A percentile compares a stretch with the other conserved stretches of the same genome.
phyloP scores from a whole-genome alignment of 768 basidiomycete genomes.

The Cystofilobasidium macerans region DNA sequence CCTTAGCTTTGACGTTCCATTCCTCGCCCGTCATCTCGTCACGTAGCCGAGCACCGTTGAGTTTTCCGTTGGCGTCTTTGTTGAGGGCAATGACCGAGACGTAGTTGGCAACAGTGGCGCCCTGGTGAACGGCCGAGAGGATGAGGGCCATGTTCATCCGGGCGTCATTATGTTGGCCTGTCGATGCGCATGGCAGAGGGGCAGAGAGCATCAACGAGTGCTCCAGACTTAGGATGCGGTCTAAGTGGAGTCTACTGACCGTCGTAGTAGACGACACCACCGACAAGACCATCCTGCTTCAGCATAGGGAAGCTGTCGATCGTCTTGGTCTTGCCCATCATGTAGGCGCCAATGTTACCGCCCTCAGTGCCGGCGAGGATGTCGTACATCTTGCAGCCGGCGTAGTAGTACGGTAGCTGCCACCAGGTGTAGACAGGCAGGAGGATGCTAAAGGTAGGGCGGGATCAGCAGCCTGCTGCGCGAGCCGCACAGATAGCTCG shows the following conservation, averaged over 20 bases:
- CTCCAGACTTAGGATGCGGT: no score
- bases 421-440: slow-evolving; percentile 94
- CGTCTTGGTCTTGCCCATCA: slow-evolving; percentile 85
- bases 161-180: slow-evolving; percentile 95
- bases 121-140: slow-evolving; percentile 86
- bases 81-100: slow-evolving; percentile 67
- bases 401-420: slow-evolving; percentile 94
- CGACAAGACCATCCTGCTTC: slow-evolving; percentile 79
- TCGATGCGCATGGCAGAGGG: not conserved
- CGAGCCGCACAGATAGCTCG: no score
- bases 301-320: slow-evolving; percentile 94
- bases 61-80: slow-evolving; percentile 46
- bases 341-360: slow-evolving; percentile 56
- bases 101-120: slow-evolving; percentile 74
- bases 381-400: slow-evolving; percentile 94
- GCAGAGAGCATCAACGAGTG: no score
- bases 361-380: slow-evolving; percentile 86
- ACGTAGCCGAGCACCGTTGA: slow-evolving; percentile 62
- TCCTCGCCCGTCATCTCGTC: slow-evolving; percentile 75
- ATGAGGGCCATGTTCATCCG: slow-evolving; percentile 95
- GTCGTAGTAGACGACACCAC: slow-evolving; percentile 94
- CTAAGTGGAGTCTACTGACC: no score
- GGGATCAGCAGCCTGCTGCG: not conserved
- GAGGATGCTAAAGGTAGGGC: slow-evolving; percentile 54
- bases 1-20: slow-evolving; percentile 72